These are phyloP conservation scores for Nakaseomyces delphensis DNA, from an alignment of 1,139 yeast genomes.

Conservation along the genomic window DNA sequence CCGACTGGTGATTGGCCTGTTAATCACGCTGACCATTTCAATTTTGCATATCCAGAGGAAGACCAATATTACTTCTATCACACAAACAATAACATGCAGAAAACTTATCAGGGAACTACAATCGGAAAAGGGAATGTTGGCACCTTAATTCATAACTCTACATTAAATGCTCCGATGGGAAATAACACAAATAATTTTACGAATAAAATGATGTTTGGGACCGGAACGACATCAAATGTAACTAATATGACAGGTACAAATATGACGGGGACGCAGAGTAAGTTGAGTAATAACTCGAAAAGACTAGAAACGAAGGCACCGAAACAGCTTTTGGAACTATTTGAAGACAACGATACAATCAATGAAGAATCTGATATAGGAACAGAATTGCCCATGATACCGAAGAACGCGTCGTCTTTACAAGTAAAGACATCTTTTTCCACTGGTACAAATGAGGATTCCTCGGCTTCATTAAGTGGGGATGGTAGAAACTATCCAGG, in stretches of 20 bases:
- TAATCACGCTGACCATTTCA: slow-evolving; percentile 30
- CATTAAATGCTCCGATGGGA: slow-evolving; percentile 22
- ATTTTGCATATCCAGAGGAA: slow-evolving; percentile 35
- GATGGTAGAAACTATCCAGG: slow-evolving; percentile 15
- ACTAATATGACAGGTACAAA: slow-evolving; percentile 16
- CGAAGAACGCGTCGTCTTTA: slow-evolving; percentile 15
- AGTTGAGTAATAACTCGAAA: slow-evolving; percentile 7
- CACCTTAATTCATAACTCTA: slow-evolving; percentile 21
- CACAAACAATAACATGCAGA: slow-evolving; percentile 25
- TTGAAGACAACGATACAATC: slow-evolving; percentile 40
- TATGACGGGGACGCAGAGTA: slow-evolving; percentile 1
- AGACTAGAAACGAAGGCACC: slow-evolving; percentile 48
- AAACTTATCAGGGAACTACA: slow-evolving; percentile 28
- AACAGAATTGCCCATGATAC: slow-evolving; percentile 18
- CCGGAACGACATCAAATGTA: slow-evolving; percentile 21
- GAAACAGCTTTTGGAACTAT: slow-evolving; percentile 60
- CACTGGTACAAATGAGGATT: background rate
- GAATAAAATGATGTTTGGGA: slow-evolving; percentile 1
- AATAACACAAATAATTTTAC: slow-evolving; percentile 20
- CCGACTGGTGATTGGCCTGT: slow-evolving; percentile 28
- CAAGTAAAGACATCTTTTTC: slow-evolving; percentile 10
- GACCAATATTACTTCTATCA: slow-evolving; percentile 24
- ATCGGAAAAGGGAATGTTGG: slow-evolving; percentile 29
- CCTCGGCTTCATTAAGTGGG: background rate
- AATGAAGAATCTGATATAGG: slow-evolving; percentile 17